Evolutionary conservation across 2,329 filamentous ascomycete species (phyloP), one percentile per base, ranked within the genome.

Genomic region (Clonostachys chloroleuca): DNA sequence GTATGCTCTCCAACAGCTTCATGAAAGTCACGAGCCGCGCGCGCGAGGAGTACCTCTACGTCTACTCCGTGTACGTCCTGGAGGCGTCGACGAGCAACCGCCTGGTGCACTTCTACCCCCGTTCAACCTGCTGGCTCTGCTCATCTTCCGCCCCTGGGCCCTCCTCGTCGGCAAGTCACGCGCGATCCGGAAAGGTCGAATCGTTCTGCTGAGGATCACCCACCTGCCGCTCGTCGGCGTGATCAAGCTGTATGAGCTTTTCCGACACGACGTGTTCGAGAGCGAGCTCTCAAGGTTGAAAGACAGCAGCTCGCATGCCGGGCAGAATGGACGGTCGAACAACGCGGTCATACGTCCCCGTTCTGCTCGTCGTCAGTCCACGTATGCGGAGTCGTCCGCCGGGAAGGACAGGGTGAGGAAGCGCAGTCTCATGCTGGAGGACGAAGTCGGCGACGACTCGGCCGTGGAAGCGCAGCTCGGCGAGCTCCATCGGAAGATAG

Each of bases 1-100:
- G 84, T 73, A 83, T 91, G 69, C 73, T 92, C 49, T 87, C 83
- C 58, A 90, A 89, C 69, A 88, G 82, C 60, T 84, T 91, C 65
- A 80, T 76, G 14, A 75, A 80, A 46, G 76, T 84, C 55, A 84
- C 83, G 56, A 74, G 73, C 44, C 80, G 83, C 54, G 81, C 82
- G 37, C 75, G 75, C 49, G 87, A 91, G 59, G 88, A 92, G 63
- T 92, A 92, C 58, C 74, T 92, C 34, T 91, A 88, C 59, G 83
- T 90, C 57, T 92, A 84, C 64, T 80, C 75, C 54, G 75, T 81
- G 44, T 83, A 83, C 61, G 83, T 83, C 54, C 73, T 83, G 47
- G 77, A 84, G 63, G 82, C 83, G 13, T 85, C 82, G 43, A 86
- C 84, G 40, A 83, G 80, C 56, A 86, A 86, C 55, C 74, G 83